Evolutionary conservation across 2,329 filamentous ascomycete species (phyloP).

Genomic region (Byssothecium circinans): DNA sequence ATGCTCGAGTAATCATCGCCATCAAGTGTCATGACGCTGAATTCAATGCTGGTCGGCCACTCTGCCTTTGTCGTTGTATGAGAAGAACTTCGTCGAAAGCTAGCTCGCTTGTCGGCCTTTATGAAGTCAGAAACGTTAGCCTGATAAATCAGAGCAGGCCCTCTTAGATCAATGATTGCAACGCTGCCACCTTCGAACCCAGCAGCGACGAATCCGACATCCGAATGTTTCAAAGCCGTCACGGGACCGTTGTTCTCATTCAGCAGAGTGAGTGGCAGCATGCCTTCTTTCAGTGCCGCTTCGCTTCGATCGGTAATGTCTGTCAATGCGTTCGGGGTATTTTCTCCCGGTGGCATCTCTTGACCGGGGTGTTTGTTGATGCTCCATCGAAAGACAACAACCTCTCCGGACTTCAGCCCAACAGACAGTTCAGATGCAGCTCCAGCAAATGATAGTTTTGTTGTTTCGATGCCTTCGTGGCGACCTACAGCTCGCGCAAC

Average conservation of each 20-base stretch:
- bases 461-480: slow-evolving; percentile 75
- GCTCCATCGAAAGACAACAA: slow-evolving; percentile 87
- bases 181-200: slow-evolving; percentile 83
- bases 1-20: slow-evolving; percentile 96
- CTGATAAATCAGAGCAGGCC: slow-evolving; percentile 80
- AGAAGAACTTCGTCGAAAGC: slow-evolving; percentile 63
- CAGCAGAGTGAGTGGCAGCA: slow-evolving; percentile 78
- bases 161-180: slow-evolving; percentile 82
- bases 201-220: slow-evolving; percentile 86
- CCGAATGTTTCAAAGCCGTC: slow-evolving; percentile 78
- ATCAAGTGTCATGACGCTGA: slow-evolving; percentile 86
- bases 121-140: slow-evolving; percentile 71
- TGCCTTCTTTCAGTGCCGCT: slow-evolving; percentile 71
- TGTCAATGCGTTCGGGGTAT: slow-evolving; percentile 59
- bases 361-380: slow-evolving; percentile 72
- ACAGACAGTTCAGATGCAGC: slow-evolving; percentile 81
- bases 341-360: slow-evolving; percentile 58
- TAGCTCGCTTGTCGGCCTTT: slow-evolving; percentile 74
- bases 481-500: slow-evolving; percentile 78
- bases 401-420: slow-evolving; percentile 80
- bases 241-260: slow-evolving; percentile 82
- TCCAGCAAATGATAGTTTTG: slow-evolving; percentile 77
- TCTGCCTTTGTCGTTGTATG: slow-evolving; percentile 58
- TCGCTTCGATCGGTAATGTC: slow-evolving; percentile 76
- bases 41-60: slow-evolving; percentile 81